Percentiles rank a stretch among this genome's conserved stretches.
These are phyloP conservation scores for Fraxinus excelsior DNA, from an alignment of 257 asterid genomes.

Conservation along the genomic window DNA sequence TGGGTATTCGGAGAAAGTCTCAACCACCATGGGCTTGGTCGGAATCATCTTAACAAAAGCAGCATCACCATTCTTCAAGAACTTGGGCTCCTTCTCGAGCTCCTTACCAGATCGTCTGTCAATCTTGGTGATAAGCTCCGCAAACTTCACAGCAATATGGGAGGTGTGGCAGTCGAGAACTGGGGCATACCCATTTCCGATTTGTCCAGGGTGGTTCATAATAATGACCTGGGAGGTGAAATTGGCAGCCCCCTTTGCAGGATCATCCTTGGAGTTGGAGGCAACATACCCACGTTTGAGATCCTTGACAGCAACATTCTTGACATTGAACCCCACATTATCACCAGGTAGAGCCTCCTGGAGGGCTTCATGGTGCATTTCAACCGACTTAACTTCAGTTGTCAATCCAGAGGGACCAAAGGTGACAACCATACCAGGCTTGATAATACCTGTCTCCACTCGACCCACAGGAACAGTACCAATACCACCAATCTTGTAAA, in stretches of 20 bases:
- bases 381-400: conserved; percentile 29
- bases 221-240: conserved; percentile 31
- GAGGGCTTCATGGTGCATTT: conserved; percentile 31
- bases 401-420: conserved; percentile 29
- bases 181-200: conserved; percentile 28
- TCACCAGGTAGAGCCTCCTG: conserved; percentile 31
- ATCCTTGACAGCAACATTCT: conserved; percentile 49
- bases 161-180: conserved; percentile 30
- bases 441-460: conserved; percentile 27
- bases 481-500: conserved; percentile 33
- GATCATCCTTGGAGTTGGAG: conserved; percentile 82
- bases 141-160: conserved; percentile 29
- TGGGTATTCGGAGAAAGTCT: conserved; percentile 28
- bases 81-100: conserved; percentile 29
- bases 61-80: conserved; percentile 20
- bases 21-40: conserved; percentile 20
- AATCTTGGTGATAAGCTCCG: not conserved
- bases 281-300: conserved; percentile 81
- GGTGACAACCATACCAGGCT: conserved; percentile 29
- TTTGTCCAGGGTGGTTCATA: conserved; percentile 32
- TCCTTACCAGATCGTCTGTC: conserved; percentile 5
- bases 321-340: conserved; percentile 28
- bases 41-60: conserved; percentile 21
- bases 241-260: conserved; percentile 38
- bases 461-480: conserved; percentile 34